Evolutionary conservation across 139 green algal species (phyloP).

Genomic region (Chlamydomonas urium): DNA sequence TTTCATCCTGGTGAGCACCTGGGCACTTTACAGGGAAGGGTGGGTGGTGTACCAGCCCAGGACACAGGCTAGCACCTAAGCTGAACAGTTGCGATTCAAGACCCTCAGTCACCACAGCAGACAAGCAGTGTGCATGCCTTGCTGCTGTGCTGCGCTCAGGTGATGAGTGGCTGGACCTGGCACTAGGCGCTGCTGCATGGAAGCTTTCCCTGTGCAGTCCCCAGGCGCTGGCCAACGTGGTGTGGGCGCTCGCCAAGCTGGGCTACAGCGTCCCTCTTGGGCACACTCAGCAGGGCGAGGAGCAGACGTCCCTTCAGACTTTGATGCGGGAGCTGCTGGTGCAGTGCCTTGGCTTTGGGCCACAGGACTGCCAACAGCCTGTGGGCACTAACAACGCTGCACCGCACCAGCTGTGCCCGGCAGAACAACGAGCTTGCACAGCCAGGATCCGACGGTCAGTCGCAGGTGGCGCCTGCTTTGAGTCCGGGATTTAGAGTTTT

Average conservation of each 20-base stretch:
- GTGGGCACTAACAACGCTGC: conserved; percentile 11
- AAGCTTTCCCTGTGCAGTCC: conserved; percentile 11
- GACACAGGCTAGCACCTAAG: too few relatives aligned
- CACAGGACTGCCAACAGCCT: conserved; percentile 10
- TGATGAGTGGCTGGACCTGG: not conserved
- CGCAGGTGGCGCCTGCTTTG: too few relatives aligned
- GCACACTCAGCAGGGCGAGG: not conserved
- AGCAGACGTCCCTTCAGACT: not conserved
- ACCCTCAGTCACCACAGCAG: too few relatives aligned
- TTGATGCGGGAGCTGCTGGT: not conserved
- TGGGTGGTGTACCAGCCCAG: too few relatives aligned
- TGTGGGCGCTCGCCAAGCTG: conserved; percentile 15
- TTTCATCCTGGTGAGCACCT: conserved; percentile 5
- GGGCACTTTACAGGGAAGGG: too few relatives aligned
- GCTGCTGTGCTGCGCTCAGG: too few relatives aligned
- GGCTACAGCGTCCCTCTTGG: not conserved
- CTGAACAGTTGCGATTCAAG: too few relatives aligned
- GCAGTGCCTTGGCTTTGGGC: not conserved
- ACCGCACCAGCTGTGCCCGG: conserved; percentile 4
- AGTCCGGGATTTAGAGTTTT: too few relatives aligned
- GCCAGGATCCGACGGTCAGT: too few relatives aligned
- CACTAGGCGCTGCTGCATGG: not conserved
- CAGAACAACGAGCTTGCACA: too few relatives aligned
- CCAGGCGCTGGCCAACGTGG: conserved; percentile 10
- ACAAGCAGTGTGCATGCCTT: too few relatives aligned